A percentile compares a stretch with the other conserved stretches of the same genome.
Conservation (phyloP, 2,329 filamentous ascomycete genomes). For the Fusarium camptoceras region DNA sequence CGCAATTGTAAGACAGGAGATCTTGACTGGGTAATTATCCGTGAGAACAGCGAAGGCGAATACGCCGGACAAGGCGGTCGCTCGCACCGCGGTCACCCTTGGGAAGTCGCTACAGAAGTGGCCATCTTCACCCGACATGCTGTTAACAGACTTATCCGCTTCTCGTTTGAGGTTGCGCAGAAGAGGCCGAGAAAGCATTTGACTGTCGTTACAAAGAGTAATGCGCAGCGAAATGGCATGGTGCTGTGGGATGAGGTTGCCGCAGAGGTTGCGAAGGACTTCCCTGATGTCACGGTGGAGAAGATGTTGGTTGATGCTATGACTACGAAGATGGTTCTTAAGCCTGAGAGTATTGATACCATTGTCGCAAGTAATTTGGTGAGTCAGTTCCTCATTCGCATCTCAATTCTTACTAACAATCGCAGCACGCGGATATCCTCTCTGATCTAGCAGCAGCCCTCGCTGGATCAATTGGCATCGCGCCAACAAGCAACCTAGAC, state of each 20-base stretch:
- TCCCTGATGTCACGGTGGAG: slow-evolving; percentile 69
- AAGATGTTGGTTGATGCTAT: slow-evolving; percentile 77
- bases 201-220: slow-evolving; percentile 74
- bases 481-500: slow-evolving; percentile 76
- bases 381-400: background rate
- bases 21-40: slow-evolving; percentile 74
- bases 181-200: slow-evolving; percentile 67
- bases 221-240: slow-evolving; percentile 75
- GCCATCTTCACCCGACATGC: slow-evolving; percentile 71
- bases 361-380: slow-evolving; percentile 72
- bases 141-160: slow-evolving; percentile 70
- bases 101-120: slow-evolving; percentile 72
- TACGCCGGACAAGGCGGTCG: slow-evolving; percentile 74
- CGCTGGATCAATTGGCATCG: slow-evolving; percentile 78
- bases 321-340: slow-evolving; percentile 72
- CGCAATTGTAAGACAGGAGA: slow-evolving; percentile 63
- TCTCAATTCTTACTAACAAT: background rate
- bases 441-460: slow-evolving; percentile 77
- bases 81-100: slow-evolving; percentile 67
- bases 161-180: slow-evolving; percentile 71
- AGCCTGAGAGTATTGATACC: slow-evolving; percentile 69
- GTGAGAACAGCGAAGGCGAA: slow-evolving; percentile 75
- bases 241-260: slow-evolving; percentile 76
- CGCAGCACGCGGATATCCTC: slow-evolving; percentile 70
- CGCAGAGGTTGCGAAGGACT: slow-evolving; percentile 64